Conservation (phyloP, 352 stramenopile genomes). For the Globisporangium spinosum region DNA sequence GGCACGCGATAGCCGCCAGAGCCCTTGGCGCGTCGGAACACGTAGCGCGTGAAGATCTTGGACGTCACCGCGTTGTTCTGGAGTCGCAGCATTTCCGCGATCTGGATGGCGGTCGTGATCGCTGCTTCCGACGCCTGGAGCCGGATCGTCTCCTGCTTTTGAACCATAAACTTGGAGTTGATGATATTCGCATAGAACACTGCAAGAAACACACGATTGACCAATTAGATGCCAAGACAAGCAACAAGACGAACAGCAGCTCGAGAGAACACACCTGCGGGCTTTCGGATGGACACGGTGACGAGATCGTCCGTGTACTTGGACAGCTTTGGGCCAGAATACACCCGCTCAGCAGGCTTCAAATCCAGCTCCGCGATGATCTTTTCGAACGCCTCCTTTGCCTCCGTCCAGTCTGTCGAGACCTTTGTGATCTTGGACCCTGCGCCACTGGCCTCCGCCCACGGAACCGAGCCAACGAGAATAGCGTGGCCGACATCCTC, state of each 20-base stretch:
- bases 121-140: slow-evolving; percentile 63
- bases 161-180: slow-evolving; percentile 71
- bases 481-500: slow-evolving; percentile 31
- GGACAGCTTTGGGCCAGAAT: slow-evolving; percentile 49
- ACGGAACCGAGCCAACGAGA: slow-evolving; percentile 54
- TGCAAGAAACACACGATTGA: slow-evolving; percentile 12
- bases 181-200: slow-evolving; percentile 82
- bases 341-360: slow-evolving; percentile 38
- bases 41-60: slow-evolving; percentile 74
- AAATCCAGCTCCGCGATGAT: slow-evolving; percentile 45
- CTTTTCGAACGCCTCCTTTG: slow-evolving; percentile 33
- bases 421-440: neutral
- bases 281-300: slow-evolving; percentile 64
- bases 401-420: slow-evolving; percentile 16
- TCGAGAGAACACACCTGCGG: slow-evolving; percentile 37
- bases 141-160: slow-evolving; percentile 59
- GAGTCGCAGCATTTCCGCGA: slow-evolving; percentile 61
- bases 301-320: slow-evolving; percentile 73
- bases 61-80: slow-evolving; percentile 51
- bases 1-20: slow-evolving; percentile 56
- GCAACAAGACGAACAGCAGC: neutral
- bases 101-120: slow-evolving; percentile 73
- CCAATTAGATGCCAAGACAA: neutral
- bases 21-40: slow-evolving; percentile 49
- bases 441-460: slow-evolving; percentile 20